These are phyloP conservation scores for Verruconis gallopava DNA, from an alignment of 2,329 filamentous ascomycete genomes.

Conservation along the genomic window DNA sequence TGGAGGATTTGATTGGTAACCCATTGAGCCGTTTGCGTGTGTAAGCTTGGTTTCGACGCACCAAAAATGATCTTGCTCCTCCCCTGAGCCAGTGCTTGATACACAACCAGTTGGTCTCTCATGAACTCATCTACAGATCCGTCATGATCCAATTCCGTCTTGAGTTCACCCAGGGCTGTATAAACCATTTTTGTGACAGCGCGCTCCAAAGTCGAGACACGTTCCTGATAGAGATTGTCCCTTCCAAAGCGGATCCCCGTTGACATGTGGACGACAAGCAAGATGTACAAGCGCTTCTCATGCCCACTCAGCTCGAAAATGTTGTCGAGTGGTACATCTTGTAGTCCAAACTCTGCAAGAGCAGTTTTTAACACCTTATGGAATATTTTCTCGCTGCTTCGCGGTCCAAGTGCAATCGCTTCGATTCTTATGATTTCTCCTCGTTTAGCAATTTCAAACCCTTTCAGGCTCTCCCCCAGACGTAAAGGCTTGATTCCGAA, in stretches of 20 bases:
- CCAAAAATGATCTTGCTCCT: constrained; percentile 23
- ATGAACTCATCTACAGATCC: constrained; percentile 42
- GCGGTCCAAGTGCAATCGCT: constrained; percentile 28
- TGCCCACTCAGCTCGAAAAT: constrained; percentile 31
- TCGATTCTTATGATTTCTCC: constrained; percentile 18
- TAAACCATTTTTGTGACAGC: constrained; percentile 27
- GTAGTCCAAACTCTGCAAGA: constrained; percentile 3
- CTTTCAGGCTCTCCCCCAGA: constrained; percentile 16
- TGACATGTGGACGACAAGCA: constrained; percentile 40
- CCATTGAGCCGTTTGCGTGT: constrained; percentile 35
- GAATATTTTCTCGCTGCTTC: constrained; percentile 19
- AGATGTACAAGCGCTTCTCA: constrained; percentile 36
- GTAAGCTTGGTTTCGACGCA: constrained; percentile 25
- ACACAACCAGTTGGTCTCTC: constrained; percentile 47
- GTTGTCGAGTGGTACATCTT: constrained; percentile 9
- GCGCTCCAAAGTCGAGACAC: constrained; percentile 12
- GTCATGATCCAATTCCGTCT: constrained; percentile 31
- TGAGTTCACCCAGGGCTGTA: constrained; percentile 31
- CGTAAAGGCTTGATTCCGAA: constrained; percentile 34
- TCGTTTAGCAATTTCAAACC: constrained; percentile 23
- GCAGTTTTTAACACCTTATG: constrained; percentile 12
- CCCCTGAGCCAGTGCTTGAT: constrained; percentile 41
- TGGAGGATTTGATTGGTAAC: constrained; percentile 27
- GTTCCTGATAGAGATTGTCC: constrained; percentile 36
- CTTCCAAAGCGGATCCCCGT: constrained; percentile 36